A percentile compares a stretch with the other conserved stretches of the same genome.
Evolutionary conservation across 768 basidiomycete genomes (phyloP).

Genomic region (Boletales sp.): DNA sequence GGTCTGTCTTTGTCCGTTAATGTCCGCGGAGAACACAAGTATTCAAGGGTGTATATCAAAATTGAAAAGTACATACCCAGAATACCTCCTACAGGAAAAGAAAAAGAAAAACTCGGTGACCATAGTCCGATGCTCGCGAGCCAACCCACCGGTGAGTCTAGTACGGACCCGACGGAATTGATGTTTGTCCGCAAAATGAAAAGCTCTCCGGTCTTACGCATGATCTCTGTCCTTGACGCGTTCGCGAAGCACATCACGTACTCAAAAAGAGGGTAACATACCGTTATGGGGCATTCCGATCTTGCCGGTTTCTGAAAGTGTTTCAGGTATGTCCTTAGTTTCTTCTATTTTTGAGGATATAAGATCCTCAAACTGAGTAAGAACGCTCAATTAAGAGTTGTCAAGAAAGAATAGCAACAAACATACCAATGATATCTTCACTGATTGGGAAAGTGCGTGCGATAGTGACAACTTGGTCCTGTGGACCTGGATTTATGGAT

Average conservation of each 20-base stretch:
- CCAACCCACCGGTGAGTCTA: slow-evolving; percentile 83
- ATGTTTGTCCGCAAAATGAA: slow-evolving; percentile 94
- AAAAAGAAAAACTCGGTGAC: not conserved
- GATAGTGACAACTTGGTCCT: slow-evolving; percentile 97
- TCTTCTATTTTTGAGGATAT: slow-evolving; percentile 93
- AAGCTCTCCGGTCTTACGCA: slow-evolving; percentile 94
- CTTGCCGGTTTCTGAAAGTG: slow-evolving; percentile 91
- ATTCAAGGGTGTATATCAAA: not conserved
- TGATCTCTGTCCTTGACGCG: slow-evolving; percentile 62
- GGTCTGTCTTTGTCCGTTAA: slow-evolving; percentile 48
- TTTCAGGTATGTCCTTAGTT: slow-evolving; percentile 93
- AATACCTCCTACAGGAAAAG: slow-evolving; percentile 71
- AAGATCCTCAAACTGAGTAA: slow-evolving; percentile 77
- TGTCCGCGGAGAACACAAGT: slow-evolving; percentile 12
- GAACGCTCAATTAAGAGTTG: not conserved
- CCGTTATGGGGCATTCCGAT: slow-evolving; percentile 88
- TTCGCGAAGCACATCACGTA: slow-evolving; percentile 9
- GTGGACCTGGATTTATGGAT: slow-evolving; percentile 7
- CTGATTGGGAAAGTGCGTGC: slow-evolving; percentile 93
- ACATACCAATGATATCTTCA: slow-evolving; percentile 87
- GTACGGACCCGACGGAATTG: slow-evolving; percentile 92
- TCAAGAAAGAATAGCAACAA: slow-evolving; percentile 4
- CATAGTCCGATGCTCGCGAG: not conserved
- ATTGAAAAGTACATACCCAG: slow-evolving; percentile 59
- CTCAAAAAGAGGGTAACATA: slow-evolving; percentile 22